Evolutionary conservation across 1,284 basidiomycete species (phyloP), one percentile per base, ranked within the genome.

Genomic region (Rhizoctonia solani): DNA sequence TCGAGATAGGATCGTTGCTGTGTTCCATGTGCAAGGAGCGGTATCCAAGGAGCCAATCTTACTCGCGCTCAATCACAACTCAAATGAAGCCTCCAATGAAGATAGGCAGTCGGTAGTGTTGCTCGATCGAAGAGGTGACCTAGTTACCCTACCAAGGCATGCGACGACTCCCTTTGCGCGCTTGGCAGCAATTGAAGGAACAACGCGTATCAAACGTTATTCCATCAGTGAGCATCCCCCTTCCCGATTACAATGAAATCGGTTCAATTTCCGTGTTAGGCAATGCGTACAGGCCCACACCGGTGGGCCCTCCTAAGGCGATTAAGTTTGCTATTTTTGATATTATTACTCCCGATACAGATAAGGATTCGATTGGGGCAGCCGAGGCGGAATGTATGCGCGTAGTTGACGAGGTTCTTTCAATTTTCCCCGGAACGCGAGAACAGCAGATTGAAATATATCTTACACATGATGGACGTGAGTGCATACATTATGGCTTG

Each of bases 21-120:
- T 95, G 13, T 95, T 97, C 75, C 85, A 88, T 52, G 81, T 95
- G 1, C 95, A 95, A 72, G 95, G 95, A 4, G 94, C 95, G 0
- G 86, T 97, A 1, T 87, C 95, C 72, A 86, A 89, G 75, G 88
- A 92, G 71, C 87, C 93, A 0, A 90, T 93, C 0, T 78, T 96
- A 14, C 79, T 98, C 3, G 85, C 94, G 72, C 95, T 94, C 0
- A 80, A 56, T 81, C 27, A 81, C 79, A 25, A 77, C 78, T 0
- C 79, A 87, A 1, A 80, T 83, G 82, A 84, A 47, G 76, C 80
- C 0, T 84, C 87, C 34, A 85, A 90, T 6, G 83, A 87, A 66
- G 79, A 79, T 68, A 84, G 23, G 72, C 61, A 81, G 4, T 84
- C 87, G 27, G 89, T 89, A 0, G 79, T 86, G 1, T 87, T 94